Conservation (phyloP, 345 rosid species). For the Theobroma cacao region DNA sequence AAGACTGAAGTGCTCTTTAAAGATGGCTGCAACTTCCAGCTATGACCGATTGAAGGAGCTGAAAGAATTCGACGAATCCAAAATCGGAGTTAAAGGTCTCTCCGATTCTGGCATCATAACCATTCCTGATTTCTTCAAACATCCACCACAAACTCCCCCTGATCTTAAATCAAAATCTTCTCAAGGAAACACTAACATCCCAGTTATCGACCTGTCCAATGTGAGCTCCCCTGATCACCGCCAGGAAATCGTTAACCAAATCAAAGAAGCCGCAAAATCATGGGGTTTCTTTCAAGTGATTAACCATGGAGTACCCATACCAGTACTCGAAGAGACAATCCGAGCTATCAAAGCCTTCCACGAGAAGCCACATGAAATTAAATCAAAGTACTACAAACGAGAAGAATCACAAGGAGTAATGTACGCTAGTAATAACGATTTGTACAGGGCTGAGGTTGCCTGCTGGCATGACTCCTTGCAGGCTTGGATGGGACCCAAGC, state of each 20-base stretch:
- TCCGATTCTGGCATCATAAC: slow-evolving; percentile 26
- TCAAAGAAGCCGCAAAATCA: slow-evolving; percentile 21
- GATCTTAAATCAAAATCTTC: slow-evolving; percentile 16
- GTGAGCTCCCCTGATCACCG: neutral
- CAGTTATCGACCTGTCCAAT: slow-evolving; percentile 24
- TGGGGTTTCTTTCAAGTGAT: slow-evolving; percentile 36
- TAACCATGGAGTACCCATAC: slow-evolving; percentile 24
- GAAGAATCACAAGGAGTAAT: neutral
- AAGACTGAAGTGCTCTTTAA: no score
- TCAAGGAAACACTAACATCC: slow-evolving; percentile 12
- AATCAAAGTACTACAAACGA: slow-evolving; percentile 23
- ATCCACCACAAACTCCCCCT: slow-evolving; percentile 13
- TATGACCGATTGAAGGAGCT: slow-evolving; percentile 9
- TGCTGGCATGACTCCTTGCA: slow-evolving; percentile 14
- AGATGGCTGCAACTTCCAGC: neutral
- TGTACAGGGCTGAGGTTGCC: slow-evolving; percentile 10
- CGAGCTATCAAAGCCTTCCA: slow-evolving; percentile 23
- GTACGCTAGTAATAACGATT: slow-evolving; percentile 27
- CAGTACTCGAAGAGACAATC: slow-evolving; percentile 7
- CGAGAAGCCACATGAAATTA: slow-evolving; percentile 12
- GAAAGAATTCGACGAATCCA: slow-evolving; percentile 31
- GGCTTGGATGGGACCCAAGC: slow-evolving; percentile 7
- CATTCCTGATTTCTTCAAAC: slow-evolving; percentile 25
- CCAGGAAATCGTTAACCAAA: slow-evolving; percentile 5
- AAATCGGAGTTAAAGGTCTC: slow-evolving; percentile 31